Base-by-base conservation (phyloP, 768 basidiomycete species). In the Amanita pallidorosea region DNA sequence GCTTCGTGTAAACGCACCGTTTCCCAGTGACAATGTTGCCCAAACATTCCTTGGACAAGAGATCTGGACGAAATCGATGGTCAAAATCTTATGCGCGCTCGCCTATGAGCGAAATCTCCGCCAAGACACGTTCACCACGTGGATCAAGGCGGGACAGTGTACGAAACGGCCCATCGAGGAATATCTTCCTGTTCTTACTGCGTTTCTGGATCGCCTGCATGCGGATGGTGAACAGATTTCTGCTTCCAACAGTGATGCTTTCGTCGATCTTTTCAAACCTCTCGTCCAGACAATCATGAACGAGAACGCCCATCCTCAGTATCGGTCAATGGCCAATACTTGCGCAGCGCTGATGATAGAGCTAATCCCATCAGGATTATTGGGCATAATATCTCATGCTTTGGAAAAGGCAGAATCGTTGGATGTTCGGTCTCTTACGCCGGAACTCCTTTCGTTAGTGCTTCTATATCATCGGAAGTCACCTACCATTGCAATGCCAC, bases 1-100 rank as follows among this genome's bases (percentile, higher is more conserved):
- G 73, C 60, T 53, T 36, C 67, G 63, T 36, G 20, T 46, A 45
- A 33, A 2, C 17, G 55, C 55, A 38, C 48, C 9, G 4, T 53
- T 55, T 42, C 52, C 59, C 12, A 51, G 53, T 15, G 57, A 61
- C 17, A 53, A 70, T 34, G 48, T 67, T 49, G 37, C 70, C 23
- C 54, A 60, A 13, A 45, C 61, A 4, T 67, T 80, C 50, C 64
- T 84, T 12, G 53, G 53, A 4, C 71, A 70, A 53, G 60, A 69
- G 5, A 41, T 55, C 0, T 80, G 79, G 74, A 69, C 71, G 0
- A 52, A 56, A 1, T 67, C 74, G 3, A 78, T 73, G 0, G 65
- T 71, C 15, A 67, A 60, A 34, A 72, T 75, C 18, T 60, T 81
- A 12, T 56, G 64, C 5, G 65, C 65, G 7, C 57, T 80, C 4